Conservation (phyloP, 106 monocot species). For the Allium cepa region DNA sequence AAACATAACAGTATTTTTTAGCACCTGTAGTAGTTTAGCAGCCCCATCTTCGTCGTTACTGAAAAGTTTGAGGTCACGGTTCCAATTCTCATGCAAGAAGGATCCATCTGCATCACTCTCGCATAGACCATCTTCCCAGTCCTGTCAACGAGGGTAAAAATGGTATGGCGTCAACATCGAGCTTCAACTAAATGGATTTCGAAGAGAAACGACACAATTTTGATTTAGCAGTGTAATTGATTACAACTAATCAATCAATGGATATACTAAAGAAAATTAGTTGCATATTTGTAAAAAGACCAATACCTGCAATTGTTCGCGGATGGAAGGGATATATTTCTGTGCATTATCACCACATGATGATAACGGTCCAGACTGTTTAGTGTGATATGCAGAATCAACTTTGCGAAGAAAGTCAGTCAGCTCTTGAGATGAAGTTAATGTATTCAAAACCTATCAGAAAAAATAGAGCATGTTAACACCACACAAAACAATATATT, state of each 20-base stretch:
- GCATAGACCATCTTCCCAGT: conserved; percentile 89
- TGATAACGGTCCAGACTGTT: conserved; percentile 26
- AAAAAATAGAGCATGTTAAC: neutral
- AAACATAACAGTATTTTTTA: too few relatives aligned
- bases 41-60: conserved; percentile 73
- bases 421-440: conserved; percentile 62
- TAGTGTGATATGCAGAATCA: conserved; percentile 55
- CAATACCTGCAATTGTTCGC: conserved; percentile 65
- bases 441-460: conserved; percentile 43
- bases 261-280: too few relatives aligned
- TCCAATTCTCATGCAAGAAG: conserved; percentile 69
- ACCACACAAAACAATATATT: too few relatives aligned
- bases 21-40: conserved; percentile 70
- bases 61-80: conserved; percentile 68
- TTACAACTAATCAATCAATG: neutral
- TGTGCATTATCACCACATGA: conserved; percentile 22
- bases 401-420: conserved; percentile 50
- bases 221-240: neutral
- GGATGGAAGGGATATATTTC: conserved; percentile 58
- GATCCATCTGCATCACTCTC: conserved; percentile 70
- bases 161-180: too few relatives aligned
- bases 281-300: too few relatives aligned
- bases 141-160: conserved; percentile 33
- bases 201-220: neutral
- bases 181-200: neutral